Evolutionary conservation across 768 basidiomycete genomes (phyloP), one percentile per base, ranked within the genome.

Genomic region (Erythrobasidium yunnanense): DNA sequence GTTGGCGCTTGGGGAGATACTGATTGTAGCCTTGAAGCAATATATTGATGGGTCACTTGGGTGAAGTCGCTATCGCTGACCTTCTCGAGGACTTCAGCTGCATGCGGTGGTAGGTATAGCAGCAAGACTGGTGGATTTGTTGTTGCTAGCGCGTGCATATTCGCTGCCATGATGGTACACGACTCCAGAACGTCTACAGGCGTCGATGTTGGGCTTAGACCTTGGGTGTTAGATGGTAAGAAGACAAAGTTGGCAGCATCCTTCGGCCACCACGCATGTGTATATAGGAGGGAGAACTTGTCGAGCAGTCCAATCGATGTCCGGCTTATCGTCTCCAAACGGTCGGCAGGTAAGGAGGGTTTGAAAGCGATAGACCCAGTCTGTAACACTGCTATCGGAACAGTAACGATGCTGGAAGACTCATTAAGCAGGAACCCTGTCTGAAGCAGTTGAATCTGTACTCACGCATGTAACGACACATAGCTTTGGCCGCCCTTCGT

Each of bases 301-400:
- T 63, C 60, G 23, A 63, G 60, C n/a, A 51, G 49, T 15, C 60
- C 60, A 17, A 63, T 49, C 2, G 60, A 63, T 2, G 42, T 38
- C 13, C 60, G 45, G 2, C 32, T 23, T 7, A 63, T 11, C n/a
- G 52, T 2, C 7, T 27, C 23, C 33, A 29, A 29, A n/a, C 60
- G 60, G 7, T 49, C 60, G n/a, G 42, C 13, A 6, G 60, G 47
- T 11, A 63, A 23, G 46, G 7, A 5, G 2, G 60, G 60, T 7
- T 30, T 23, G 49, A 63, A 63, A 18, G 22, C 7, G 6, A 63
- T 33, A 2, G 6, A 33, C 3, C 47, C 47, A 32, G 45, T 49
- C 60, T 51, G 60, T 25, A 63, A 29, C 6, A 63, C 60, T n/a
- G 60, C 60, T 49, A 63, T 25, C 30, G 60, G 60, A 50, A 51